Evolutionary conservation across 139 green algal genomes (phyloP).

Genomic region (Asterochloris sp.): DNA sequence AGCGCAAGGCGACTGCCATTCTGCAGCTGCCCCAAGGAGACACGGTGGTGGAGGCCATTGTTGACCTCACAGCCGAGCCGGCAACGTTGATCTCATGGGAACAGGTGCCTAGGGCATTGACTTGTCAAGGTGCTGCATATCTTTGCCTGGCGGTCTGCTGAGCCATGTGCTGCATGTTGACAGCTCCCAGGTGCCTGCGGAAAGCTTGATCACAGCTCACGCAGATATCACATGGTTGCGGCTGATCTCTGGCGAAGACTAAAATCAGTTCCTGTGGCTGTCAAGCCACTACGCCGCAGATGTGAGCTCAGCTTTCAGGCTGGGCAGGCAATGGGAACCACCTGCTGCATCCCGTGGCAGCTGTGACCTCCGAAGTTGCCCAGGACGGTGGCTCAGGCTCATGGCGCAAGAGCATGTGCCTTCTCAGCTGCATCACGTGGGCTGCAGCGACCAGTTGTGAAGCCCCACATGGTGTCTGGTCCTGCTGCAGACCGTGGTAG

Average conservation of each 20-base stretch:
- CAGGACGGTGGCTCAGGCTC: too few species aligned
- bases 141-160: background rate
- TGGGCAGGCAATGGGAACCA: too few species aligned
- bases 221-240: background rate
- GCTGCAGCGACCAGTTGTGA: too few species aligned
- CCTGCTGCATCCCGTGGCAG: too few species aligned
- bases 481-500: too few species aligned
- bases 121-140: background rate
- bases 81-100: conserved; percentile 37
- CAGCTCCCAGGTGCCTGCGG: background rate
- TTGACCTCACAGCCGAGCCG: conserved; percentile 31
- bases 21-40: conserved; percentile 27
- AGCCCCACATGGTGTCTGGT: too few species aligned
- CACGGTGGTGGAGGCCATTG: conserved; percentile 40
- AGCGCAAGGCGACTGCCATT: conserved; percentile 26
- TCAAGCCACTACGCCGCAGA: too few species aligned
- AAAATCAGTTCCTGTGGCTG: too few species aligned
- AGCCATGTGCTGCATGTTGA: background rate
- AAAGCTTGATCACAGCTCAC: background rate
- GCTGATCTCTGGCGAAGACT: background rate
- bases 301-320: too few species aligned
- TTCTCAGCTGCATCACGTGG: too few species aligned
- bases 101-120: conserved; percentile 18
- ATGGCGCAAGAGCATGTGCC: too few species aligned
- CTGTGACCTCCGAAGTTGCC: too few species aligned